A percentile compares a stretch with the other conserved stretches of the same genome.
Evolutionary conservation across 176 grass and related monocot genomes (phyloP).

Genomic region (Luzula sylvatica): DNA sequence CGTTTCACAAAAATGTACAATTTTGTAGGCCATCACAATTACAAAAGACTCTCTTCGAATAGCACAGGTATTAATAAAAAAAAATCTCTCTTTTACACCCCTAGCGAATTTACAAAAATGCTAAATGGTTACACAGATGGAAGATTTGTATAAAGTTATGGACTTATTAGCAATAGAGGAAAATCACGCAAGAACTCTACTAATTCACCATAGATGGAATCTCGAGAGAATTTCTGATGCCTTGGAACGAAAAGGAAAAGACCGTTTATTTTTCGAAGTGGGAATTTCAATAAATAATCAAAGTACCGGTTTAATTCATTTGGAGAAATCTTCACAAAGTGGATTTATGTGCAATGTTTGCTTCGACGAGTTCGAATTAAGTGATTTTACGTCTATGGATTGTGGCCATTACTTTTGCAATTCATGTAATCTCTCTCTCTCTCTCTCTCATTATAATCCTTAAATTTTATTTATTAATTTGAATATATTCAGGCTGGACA

Average conservation of each 20-base stretch:
- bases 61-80: conserved; percentile 3
- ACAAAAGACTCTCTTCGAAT: conserved; percentile 2
- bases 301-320: background rate
- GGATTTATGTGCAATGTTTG: conserved; percentile 5
- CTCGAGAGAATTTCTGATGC: conserved; percentile 10
- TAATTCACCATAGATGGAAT: conserved; percentile 22
- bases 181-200: conserved; percentile 6
- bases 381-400: background rate
- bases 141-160: conserved; percentile 8
- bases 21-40: conserved; percentile 17
- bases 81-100: background rate
- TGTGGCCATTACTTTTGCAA: conserved; percentile 20
- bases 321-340: background rate
- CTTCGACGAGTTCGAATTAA: conserved; percentile 10
- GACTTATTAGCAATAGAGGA: conserved; percentile 13
- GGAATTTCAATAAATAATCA: conserved; percentile 3
- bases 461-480: background rate
- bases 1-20: background rate
- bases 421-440: conserved; percentile 2
- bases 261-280: background rate
- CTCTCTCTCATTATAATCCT: background rate
- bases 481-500: conserved; percentile 12
- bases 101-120: background rate
- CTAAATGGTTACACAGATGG: conserved; percentile 14
- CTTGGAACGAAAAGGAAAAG: conserved; percentile 13